A percentile compares a stretch with the other conserved stretches of the same genome.
These are phyloP conservation scores for Oryza officinalis DNA, from an alignment of 176 grass and related monocot genomes.

Conservation along the genomic window DNA sequence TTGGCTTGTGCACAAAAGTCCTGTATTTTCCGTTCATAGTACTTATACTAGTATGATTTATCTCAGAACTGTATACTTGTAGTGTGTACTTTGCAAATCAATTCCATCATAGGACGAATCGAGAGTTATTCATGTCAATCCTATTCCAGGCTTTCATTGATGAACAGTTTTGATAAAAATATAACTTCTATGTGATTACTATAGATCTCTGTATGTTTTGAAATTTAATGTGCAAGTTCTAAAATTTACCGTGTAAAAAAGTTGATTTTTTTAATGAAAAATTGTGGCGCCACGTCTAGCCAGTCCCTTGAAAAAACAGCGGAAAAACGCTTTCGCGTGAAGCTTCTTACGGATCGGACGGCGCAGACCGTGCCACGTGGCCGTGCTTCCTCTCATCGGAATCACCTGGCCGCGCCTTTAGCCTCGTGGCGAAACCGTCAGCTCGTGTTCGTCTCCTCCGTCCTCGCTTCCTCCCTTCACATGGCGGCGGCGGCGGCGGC, in stretches of 20 bases:
- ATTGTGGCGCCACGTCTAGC: too few relatives aligned
- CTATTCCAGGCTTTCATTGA: too few relatives aligned
- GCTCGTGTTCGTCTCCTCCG: slow-evolving; percentile 12
- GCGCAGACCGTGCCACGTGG: background rate
- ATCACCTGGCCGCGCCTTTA: background rate
- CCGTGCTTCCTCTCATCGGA: background rate
- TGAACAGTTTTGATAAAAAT: too few relatives aligned
- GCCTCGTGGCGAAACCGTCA: slow-evolving; percentile 43
- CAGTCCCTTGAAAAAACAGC: too few relatives aligned
- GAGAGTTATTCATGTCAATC: too few relatives aligned
- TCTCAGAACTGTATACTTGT: background rate
- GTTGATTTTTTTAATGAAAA: too few relatives aligned
- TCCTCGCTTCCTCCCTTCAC: background rate
- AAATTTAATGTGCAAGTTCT: too few relatives aligned
- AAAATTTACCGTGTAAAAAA: too few relatives aligned
- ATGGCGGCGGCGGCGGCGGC: slow-evolving; percentile 34
- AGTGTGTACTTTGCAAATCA: background rate
- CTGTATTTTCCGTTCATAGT: background rate
- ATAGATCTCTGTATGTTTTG: too few relatives aligned
- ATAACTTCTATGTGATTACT: too few relatives aligned
- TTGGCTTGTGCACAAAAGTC: background rate
- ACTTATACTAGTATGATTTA: background rate
- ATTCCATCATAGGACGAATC: background rate
- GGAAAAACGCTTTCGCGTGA: too few relatives aligned
- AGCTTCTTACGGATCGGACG: background rate